Percentiles rank a stretch among this genome's conserved stretches.
These are phyloP conservation scores for Setaria italica DNA, from an alignment of 202 grass and related monocot genomes.

Conservation along the genomic window DNA sequence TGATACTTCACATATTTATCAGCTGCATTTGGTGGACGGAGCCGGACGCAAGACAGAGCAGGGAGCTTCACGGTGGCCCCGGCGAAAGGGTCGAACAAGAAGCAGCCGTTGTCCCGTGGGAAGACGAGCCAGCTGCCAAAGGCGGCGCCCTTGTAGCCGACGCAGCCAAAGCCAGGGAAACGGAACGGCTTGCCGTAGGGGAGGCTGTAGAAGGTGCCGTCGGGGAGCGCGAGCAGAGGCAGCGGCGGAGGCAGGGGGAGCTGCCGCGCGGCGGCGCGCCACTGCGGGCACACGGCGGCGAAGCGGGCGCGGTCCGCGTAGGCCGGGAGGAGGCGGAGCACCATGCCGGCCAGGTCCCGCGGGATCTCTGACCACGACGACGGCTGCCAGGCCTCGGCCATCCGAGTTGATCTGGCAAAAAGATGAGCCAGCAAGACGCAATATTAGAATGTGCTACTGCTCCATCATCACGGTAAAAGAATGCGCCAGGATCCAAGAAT, in stretches of 20 bases:
- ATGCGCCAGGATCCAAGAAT: background rate
- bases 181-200: background rate
- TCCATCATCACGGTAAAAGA: too few relatives aligned
- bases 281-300: conserved; percentile 20
- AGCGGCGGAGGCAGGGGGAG: background rate
- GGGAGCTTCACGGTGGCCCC: conserved; percentile 29
- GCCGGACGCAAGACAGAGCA: background rate
- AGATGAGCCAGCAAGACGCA: background rate
- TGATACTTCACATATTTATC: background rate
- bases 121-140: conserved; percentile 18
- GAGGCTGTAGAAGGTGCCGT: conserved; percentile 38
- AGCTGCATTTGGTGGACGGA: conserved; percentile 23
- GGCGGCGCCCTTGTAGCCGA: background rate
- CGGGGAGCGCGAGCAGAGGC: conserved; percentile 17
- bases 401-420: background rate
- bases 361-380: conserved; percentile 35
- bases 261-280: background rate
- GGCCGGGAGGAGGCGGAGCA: conserved; percentile 14
- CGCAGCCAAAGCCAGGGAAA: conserved; percentile 1
- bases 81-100: conserved; percentile 29
- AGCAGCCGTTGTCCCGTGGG: conserved; percentile 22
- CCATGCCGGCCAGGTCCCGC: background rate
- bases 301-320: background rate
- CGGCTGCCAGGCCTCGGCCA: conserved; percentile 3
- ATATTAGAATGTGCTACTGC: background rate